Evolutionary conservation across 805 yeast genomes (phyloP), one percentile per base, ranked within the genome.

Genomic region (Pichia exigua): DNA sequence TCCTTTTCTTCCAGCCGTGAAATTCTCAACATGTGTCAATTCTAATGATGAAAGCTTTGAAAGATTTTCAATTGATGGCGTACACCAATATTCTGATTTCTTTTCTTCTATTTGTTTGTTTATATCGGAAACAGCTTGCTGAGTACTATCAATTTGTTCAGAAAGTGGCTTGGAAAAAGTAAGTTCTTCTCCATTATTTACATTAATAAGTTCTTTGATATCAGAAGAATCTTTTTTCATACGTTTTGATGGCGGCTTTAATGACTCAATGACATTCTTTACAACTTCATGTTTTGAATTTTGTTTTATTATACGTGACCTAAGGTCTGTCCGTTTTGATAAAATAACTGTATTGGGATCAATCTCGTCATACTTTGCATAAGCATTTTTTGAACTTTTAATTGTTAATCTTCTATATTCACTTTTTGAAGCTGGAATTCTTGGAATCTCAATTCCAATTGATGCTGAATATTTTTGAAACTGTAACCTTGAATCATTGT

Each of bases 1-100:
- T 0, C 85, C 84, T 49, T 71, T 71, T 58, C 91, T 77, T 2
- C 94, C 94, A 52, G 82, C 74, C 7, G 82, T 76, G 59, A 86
- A 86, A 58, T 81, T 77, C 21, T 82, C 76, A 18, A 87, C 78
- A 26, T 72, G 71, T 1, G 78, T 57, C 21, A 86, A 72, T 45
- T 81, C 78, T 39, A 76, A 72, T 3, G 67, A 53, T 0, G 83
- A 62, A 50, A 78, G 58, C 9, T 63, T 56, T 0, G 73, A 56
- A 2, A 87, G 68, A 30, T 77, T 79, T 2, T 68, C 69, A 17
- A 83, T 67, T 0, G 85, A 67, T 1, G 94, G 95, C 0, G 84
- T 73, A 54, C 87, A 80, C 90, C 92, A 87, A 59, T 86, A 86
- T 3, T 77, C 86, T 5, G 27, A 28, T 8, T 42, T 35, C 10